phyloP scores from a whole-genome alignment of 2,329 filamentous ascomycete genomes.

The Pestalotiopsis sp. region DNA sequence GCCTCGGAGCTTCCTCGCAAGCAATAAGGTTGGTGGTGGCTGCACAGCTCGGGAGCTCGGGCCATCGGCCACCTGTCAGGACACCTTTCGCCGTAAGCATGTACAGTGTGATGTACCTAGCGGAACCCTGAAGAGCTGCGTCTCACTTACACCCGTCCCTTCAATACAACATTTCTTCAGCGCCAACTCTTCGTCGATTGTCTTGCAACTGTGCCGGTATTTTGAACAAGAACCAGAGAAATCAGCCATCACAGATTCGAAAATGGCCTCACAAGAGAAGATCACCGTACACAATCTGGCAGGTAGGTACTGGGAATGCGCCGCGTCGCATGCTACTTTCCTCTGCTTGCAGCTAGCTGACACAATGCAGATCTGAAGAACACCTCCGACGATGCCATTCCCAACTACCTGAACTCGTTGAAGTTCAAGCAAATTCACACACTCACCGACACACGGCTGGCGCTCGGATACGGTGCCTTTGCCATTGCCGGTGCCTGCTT shows the following conservation, averaged over 20 bases:
- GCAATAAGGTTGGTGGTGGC: not conserved
- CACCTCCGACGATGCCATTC: conserved; percentile 91
- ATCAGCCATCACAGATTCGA: conserved; percentile 3
- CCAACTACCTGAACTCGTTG: conserved; percentile 89
- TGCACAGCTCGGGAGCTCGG: conserved; percentile 6
- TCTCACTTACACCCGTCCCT: not conserved
- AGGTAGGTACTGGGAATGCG: conserved; percentile 43
- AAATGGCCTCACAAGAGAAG: conserved; percentile 53
- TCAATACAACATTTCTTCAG: not conserved
- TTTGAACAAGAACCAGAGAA: not conserved
- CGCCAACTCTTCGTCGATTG: not conserved
- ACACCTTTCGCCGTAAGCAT: conserved; percentile 9
- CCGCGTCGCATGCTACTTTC: conserved; percentile 12
- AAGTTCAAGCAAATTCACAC: conserved; percentile 81
- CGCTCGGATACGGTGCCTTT: conserved; percentile 82
- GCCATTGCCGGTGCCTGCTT: conserved; percentile 81
- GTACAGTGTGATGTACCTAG: not conserved
- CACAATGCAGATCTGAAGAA: conserved; percentile 81
- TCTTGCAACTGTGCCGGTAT: not conserved
- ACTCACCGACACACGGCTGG: conserved; percentile 80
- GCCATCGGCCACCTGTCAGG: conserved; percentile 8
- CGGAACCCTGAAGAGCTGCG: not conserved
- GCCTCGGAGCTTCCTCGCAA: not conserved
- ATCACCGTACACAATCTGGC: conserved; percentile 70
- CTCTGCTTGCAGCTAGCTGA: not conserved